Conservation (phyloP, 306 rosid genomes). For the Dalbergia oliveri region DNA sequence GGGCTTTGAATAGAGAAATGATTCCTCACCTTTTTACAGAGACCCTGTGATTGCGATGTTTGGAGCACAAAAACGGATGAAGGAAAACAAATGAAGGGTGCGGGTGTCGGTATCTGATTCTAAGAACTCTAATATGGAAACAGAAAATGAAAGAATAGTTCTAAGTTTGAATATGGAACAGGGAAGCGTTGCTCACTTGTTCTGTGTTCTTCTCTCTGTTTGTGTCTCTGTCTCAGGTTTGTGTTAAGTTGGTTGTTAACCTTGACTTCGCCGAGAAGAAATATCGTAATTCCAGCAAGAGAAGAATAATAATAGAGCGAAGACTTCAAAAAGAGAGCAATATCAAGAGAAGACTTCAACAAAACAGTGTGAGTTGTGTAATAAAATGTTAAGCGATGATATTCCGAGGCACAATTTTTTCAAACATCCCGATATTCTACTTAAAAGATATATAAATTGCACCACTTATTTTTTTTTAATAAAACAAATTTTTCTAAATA, state of each 20-base stretch:
- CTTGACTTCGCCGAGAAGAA: constrained; percentile 40
- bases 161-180: not conserved
- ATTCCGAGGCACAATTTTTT: too few species aligned
- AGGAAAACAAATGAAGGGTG: not conserved
- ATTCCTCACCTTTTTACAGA: not conserved
- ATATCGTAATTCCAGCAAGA: not conserved
- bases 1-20: not conserved
- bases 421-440: too few species aligned
- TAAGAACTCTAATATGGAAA: not conserved
- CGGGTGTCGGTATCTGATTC: not conserved
- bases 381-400: too few species aligned
- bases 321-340: not conserved
- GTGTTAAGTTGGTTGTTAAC: too few species aligned
- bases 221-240: not conserved
- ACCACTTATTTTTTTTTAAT: too few species aligned
- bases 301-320: not conserved
- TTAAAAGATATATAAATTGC: too few species aligned
- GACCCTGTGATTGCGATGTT: constrained; percentile 2
- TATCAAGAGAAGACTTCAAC: not conserved
- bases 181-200: not conserved
- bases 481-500: too few species aligned
- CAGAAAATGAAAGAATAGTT: not conserved
- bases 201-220: not conserved
- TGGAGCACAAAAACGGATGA: not conserved
- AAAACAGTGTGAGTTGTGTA: too few species aligned